A percentile compares a stretch with the other conserved stretches of the same genome.
These are phyloP conservation scores for Spathaspora hagerdaliae DNA, from an alignment of 805 yeast species.

Conservation along the genomic window DNA sequence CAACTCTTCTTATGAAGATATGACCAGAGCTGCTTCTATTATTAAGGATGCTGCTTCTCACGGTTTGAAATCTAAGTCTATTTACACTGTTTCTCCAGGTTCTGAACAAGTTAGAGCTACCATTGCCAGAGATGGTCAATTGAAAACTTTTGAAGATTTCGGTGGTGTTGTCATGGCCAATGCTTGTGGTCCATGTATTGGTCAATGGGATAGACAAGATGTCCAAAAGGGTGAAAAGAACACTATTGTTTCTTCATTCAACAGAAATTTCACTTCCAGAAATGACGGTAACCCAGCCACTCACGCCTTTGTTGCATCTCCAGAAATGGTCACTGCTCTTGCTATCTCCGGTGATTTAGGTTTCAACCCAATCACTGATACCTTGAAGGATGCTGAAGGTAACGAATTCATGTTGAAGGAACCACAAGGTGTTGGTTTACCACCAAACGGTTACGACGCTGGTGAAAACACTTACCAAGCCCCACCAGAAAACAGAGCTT, in stretches of 20 bases:
- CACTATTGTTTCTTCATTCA: slow-evolving; percentile 95
- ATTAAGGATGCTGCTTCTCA: slow-evolving; percentile 85
- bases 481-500: slow-evolving; percentile 83
- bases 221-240: slow-evolving; percentile 91
- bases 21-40: slow-evolving; percentile 94
- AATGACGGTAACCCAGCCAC: slow-evolving; percentile 98
- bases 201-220: slow-evolving; percentile 97
- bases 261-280: slow-evolving; percentile 97
- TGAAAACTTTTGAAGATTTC: slow-evolving; percentile 80
- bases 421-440: slow-evolving; percentile 89
- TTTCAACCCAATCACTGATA: slow-evolving; percentile 93
- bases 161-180: slow-evolving; percentile 95
- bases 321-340: slow-evolving; percentile 93
- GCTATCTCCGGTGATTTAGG: slow-evolving; percentile 95
- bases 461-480: slow-evolving; percentile 97
- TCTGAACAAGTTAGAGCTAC: slow-evolving; percentile 98
- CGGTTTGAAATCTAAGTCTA: slow-evolving; percentile 88
- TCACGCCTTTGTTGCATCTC: slow-evolving; percentile 95
- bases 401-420: slow-evolving; percentile 83
- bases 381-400: slow-evolving; percentile 83
- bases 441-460: slow-evolving; percentile 81
- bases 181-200: slow-evolving; percentile 99
- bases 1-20: slow-evolving; percentile 96
- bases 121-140: slow-evolving; percentile 92
- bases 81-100: slow-evolving; percentile 95